Conservation (phyloP, 495 filamentous ascomycete species). For the Penicillium salamii region DNA sequence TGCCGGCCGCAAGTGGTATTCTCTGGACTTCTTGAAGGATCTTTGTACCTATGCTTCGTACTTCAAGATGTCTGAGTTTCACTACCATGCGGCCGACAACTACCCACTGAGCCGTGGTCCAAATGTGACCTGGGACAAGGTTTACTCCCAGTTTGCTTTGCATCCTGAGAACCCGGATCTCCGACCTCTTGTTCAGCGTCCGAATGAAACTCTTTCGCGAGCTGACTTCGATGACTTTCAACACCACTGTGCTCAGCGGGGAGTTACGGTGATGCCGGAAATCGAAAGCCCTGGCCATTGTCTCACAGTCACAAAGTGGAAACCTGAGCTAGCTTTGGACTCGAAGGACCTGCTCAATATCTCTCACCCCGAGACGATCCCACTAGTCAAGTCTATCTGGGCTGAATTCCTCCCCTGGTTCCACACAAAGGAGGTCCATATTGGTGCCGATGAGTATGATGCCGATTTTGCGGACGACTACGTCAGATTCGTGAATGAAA, state of each 20-base stretch:
- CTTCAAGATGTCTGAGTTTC: conserved; percentile 58
- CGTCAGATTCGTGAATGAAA: conserved; percentile 52
- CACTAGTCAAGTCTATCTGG: conserved; percentile 53
- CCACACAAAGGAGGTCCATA: conserved; percentile 53
- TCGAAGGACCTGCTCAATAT: conserved; percentile 51
- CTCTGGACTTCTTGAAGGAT: conserved; percentile 49
- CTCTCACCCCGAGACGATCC: conserved; percentile 52
- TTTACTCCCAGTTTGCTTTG: conserved; percentile 53
- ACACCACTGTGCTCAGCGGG: conserved; percentile 47
- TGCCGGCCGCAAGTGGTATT: conserved; percentile 57
- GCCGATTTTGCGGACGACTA: conserved; percentile 49
- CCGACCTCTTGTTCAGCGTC: conserved; percentile 40
- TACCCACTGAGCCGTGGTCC: conserved; percentile 53
- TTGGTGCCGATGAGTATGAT: conserved; percentile 58
- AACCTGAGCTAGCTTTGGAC: conserved; percentile 50
- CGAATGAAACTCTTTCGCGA: conserved; percentile 48
- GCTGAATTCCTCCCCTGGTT: conserved; percentile 56
- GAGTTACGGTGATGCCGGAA: conserved; percentile 53
- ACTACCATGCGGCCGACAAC: conserved; percentile 57
- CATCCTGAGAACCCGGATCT: conserved; percentile 38
- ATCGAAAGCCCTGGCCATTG: conserved; percentile 55
- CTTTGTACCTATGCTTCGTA: conserved; percentile 55
- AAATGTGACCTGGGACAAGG: conserved; percentile 48
- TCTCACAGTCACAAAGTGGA: conserved; percentile 55
- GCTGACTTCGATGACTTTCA: conserved; percentile 50